Conservation (phyloP, 2,329 filamentous ascomycete genomes). For the Nannizziopsis arthrosporioides region DNA sequence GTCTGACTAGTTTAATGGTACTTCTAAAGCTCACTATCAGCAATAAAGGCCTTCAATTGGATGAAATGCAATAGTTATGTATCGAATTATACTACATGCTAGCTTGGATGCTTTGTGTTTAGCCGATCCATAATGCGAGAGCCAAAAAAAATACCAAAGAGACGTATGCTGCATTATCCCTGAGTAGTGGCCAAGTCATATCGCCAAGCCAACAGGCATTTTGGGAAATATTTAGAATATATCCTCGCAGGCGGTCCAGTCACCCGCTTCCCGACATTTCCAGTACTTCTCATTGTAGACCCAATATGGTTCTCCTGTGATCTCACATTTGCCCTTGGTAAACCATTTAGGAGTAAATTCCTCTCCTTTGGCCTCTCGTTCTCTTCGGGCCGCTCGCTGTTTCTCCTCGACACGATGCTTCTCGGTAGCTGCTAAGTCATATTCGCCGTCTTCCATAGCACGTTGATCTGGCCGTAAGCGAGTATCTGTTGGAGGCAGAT, state of each 20-base stretch:
- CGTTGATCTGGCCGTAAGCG: conserved; percentile 86
- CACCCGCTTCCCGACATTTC: conserved; percentile 49
- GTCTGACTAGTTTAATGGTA: too few species aligned
- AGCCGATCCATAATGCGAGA: too few species aligned
- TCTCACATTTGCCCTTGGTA: conserved; percentile 54
- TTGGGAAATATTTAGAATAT: conserved; percentile 45
- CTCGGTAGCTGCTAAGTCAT: conserved; percentile 82
- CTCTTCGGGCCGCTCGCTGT: conserved; percentile 63
- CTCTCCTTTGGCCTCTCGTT: conserved; percentile 64
- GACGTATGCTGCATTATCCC: too few species aligned
- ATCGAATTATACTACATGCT: too few species aligned
- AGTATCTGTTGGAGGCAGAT: conserved; percentile 84
- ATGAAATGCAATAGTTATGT: too few species aligned
- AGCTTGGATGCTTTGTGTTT: too few species aligned
- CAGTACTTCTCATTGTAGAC: conserved; percentile 82
- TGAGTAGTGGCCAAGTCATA: too few species aligned
- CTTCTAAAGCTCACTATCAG: too few species aligned
- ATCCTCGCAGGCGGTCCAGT: conserved; percentile 64
- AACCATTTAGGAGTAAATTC: conserved; percentile 85
- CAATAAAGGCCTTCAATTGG: too few species aligned
- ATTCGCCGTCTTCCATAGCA: conserved; percentile 97
- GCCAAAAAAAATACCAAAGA: too few species aligned
- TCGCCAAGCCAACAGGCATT: too few species aligned
- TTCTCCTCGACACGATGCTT: conserved; percentile 92
- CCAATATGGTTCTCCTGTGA: conserved; percentile 87